Evolutionary conservation across 129 eudicot genomes (phyloP).

Genomic region (Chrysanthemum makinoi): DNA sequence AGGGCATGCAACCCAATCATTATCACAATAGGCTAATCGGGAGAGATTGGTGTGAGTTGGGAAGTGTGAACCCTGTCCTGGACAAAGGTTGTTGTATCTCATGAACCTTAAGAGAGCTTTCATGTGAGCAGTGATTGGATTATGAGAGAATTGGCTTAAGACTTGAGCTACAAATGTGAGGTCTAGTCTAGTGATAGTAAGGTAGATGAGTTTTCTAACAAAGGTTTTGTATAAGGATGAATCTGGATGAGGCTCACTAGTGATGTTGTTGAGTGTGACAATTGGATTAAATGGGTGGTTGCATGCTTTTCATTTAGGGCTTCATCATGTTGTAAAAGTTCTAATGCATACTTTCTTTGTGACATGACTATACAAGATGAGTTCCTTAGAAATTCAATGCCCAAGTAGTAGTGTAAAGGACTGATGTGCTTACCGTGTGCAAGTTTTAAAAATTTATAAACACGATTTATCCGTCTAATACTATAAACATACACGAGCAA

Average conservation of each 20-base stretch:
- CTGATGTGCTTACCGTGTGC: too few relatives aligned
- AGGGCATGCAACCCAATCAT: not conserved
- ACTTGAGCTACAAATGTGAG: too few relatives aligned
- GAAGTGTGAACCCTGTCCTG: not conserved
- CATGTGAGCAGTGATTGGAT: too few relatives aligned
- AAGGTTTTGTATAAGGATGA: not conserved
- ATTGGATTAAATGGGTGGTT: not conserved
- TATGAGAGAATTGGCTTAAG: too few relatives aligned
- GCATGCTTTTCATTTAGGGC: not conserved
- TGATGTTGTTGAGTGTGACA: rapidly evolving
- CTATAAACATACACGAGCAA: too few relatives aligned
- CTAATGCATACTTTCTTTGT: not conserved
- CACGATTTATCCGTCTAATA: too few relatives aligned
- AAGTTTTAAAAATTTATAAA: too few relatives aligned
- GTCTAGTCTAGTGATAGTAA: too few relatives aligned
- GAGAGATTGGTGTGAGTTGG: not conserved
- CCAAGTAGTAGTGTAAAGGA: not conserved
- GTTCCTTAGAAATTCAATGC: not conserved
- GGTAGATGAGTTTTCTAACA: too few relatives aligned
- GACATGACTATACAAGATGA: not conserved
- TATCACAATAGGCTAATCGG: not conserved
- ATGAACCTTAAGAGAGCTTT: too few relatives aligned
- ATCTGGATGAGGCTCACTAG: not conserved
- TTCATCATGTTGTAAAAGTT: not conserved
- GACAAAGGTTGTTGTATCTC: too few relatives aligned